Base-by-base conservation (phyloP, 1,284 basidiomycete species). In the Tremellales sp. region DNA sequence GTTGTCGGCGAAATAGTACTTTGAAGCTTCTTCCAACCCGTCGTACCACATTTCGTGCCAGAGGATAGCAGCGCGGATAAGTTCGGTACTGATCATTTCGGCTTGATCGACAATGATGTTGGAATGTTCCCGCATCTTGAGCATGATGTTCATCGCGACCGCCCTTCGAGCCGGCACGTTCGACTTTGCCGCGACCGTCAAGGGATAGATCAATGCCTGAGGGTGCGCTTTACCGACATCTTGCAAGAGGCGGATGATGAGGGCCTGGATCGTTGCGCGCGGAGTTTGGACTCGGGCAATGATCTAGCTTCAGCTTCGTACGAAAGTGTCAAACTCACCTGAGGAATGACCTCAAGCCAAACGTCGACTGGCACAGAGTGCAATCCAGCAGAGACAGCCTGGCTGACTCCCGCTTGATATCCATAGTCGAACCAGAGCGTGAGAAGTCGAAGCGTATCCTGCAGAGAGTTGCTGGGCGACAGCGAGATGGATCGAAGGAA, bases 31-130 rank as follows among this genome's bases (percentile, higher is more conserved):
- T 75, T 98, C 96, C 21, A 99, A 79, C 12, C 91, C 93, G 76
- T 99, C 96, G 65, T 97, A 92, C 96, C 96, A 99, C 65, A 96
- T 80, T 72, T 99, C 96, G 65, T 98, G 93, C 96, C 96, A 99
- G 17, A 99, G 78, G 56, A 99, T 98, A 2, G 96, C 96, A 3
- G 97, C 91, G 13, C 96, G 85, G 59, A 98, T 97, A 26, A 99
- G 82, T 72, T 99, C 96, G 42, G 89, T 85, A 70, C 89, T 89
- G 67, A 99, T 91, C 17, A 97, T 73, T 48, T 87, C 76, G 12
- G 96, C 96, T 77, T 98, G 94, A 57, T 87, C 86, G 40, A 98
- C 94, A 36, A 98, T 88, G 2, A 77, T 75, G 3, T 84, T 82
- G 64, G 89, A 92, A 73, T 98, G 94, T 59, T 97, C 92, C 56